These are phyloP conservation scores for Arabis alpina DNA, from an alignment of 345 rosid genomes.

Conservation along the genomic window DNA sequence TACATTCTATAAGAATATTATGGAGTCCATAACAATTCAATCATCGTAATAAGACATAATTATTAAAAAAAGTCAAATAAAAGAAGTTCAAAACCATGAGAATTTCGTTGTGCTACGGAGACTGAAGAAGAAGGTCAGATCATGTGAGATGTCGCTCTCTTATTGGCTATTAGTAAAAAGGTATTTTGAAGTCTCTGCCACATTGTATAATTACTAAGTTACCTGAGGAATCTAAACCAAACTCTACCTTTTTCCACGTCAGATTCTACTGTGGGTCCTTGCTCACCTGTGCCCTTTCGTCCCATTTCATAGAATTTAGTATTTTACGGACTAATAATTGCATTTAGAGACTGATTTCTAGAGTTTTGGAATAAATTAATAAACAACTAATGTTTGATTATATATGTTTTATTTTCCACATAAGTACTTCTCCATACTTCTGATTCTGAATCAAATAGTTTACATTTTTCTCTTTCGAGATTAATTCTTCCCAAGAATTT, in stretches of 20 bases:
- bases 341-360: no score
- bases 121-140: not conserved
- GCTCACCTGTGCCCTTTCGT: not conserved
- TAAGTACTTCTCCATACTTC: no score
- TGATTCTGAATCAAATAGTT: no score
- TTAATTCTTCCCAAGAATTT: no score
- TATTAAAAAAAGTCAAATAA: not conserved
- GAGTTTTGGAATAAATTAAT: no score
- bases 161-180: conserved; percentile 18
- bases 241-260: conserved; percentile 15
- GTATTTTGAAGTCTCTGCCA: conserved; percentile 10
- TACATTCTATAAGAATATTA: no score
- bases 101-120: not conserved
- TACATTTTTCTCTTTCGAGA: no score
- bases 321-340: no score
- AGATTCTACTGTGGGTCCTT: conserved; percentile 23
- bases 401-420: no score
- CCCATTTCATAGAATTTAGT: not conserved
- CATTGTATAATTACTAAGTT: not conserved
- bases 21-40: no score
- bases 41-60: no score
- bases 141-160: conserved; percentile 7
- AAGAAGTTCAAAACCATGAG: not conserved
- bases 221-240: conserved; percentile 11
- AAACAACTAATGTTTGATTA: no score